phyloP scores from a whole-genome alignment of 148 eudicot genomes.

The Drosera capensis region DNA sequence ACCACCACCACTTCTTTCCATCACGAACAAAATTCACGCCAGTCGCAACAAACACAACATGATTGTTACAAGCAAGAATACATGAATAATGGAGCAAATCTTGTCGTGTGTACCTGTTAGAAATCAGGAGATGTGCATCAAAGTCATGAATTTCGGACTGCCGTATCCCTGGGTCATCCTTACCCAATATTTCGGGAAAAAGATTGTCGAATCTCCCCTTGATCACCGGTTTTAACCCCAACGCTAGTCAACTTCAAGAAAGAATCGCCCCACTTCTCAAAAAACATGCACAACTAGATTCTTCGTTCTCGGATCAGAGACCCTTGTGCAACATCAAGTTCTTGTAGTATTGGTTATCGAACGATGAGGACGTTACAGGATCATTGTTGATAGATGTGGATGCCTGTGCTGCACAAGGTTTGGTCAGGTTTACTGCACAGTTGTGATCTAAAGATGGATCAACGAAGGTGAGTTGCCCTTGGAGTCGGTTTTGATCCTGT shows the following conservation, averaged over 20 bases:
- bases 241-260: slow-evolving; percentile 35
- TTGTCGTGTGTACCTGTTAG: no score
- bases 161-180: neutral
- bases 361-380: slow-evolving; percentile 32
- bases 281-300: slow-evolving; percentile 25
- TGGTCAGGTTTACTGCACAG: slow-evolving; percentile 30
- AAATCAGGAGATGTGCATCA: no score
- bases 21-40: no score
- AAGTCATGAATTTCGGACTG: no score
- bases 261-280: slow-evolving; percentile 31
- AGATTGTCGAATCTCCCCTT: slow-evolving; percentile 43
- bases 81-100: no score
- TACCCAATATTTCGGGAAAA: slow-evolving; percentile 27
- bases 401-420: slow-evolving; percentile 22
- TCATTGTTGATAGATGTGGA: slow-evolving; percentile 25
- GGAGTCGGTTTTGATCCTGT: slow-evolving; percentile 29
- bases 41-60: no score
- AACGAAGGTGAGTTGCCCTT: slow-evolving; percentile 34
- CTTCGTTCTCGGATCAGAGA: slow-evolving; percentile 34
- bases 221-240: slow-evolving; percentile 29
- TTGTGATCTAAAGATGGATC: slow-evolving; percentile 35
- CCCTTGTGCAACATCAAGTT: slow-evolving; percentile 32
- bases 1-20: no score
- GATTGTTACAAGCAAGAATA: no score
- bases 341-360: slow-evolving; percentile 50